Base-by-base conservation (phyloP, 2,329 filamentous ascomycete genomes). In the Sclerotinia trifoliorum region DNA sequence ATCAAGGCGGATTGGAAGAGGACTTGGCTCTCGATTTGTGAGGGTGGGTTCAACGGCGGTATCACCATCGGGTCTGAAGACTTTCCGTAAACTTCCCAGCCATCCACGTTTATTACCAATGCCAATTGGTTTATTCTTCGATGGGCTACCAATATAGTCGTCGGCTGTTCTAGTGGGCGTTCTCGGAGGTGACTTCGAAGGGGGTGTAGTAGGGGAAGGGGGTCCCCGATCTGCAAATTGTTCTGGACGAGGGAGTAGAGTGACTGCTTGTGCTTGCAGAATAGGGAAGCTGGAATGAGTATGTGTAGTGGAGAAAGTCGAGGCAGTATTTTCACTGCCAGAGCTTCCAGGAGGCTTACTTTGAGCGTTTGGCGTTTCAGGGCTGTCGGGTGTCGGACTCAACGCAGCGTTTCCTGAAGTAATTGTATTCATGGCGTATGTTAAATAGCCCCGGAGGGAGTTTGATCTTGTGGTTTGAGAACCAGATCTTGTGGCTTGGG, bases 41-140 rank as follows among this genome's bases (percentile, higher is more conserved):
- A 65, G 39, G 57, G 56, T 63, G 0, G 57, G 13, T 15, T 63
- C 56, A 10, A 39, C 60, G 8, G 62, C 35, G 19, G 49, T 42
- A 5, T 56, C 66, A 15, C 49, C 51, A 64, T 63, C 66, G 2
- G 57, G 44, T 42, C 66, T 70, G 42, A 78, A 76, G 1, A 73
- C 77, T 58, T 71, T 69, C 7, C 86, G 83, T 26, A 93, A 78
- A 60, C 87, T 91, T 29, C 90, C 90, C 15, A 93, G 80, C 88
- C 89, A 92, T 79, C 54, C 72, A 32, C 69, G 68, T 66, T 71
- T 70, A 26, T 71, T 70, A 26, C 70, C 67, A 5, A 73, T 19
- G 1, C 44, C 58, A 4, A 56, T 46, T 7, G 82, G 80, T 75
- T 86, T 88, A 17, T 74, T 79, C 79, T 88, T 84, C 76, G 86